A percentile compares a stretch with the other conserved stretches of the same genome.
phyloP scores from a whole-genome alignment of 495 filamentous ascomycete genomes.

The Penicillium herquei region DNA sequence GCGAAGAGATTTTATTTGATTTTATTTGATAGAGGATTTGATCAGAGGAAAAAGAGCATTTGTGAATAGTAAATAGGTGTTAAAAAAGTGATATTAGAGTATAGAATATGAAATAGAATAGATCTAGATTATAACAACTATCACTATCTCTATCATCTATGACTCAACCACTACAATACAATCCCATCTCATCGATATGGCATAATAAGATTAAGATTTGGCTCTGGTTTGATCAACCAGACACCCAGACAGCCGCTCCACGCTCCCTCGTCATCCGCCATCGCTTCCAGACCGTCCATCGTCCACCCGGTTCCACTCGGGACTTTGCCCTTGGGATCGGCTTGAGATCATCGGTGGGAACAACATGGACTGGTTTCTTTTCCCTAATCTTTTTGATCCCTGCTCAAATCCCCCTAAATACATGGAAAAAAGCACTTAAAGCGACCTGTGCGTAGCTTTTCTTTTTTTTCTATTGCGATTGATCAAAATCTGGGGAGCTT shows the following conservation, averaged over 20 bases:
- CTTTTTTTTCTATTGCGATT: neutral
- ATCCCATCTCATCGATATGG: neutral
- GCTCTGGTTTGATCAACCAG: neutral
- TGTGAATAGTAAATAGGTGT: no score
- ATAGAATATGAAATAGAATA: no score
- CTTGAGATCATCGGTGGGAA: slow-evolving; percentile 16
- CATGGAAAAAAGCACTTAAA: neutral
- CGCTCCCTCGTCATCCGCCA: slow-evolving; percentile 27
- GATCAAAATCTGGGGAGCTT: slow-evolving; percentile 21
- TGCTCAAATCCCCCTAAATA: neutral
- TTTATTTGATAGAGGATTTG: no score
- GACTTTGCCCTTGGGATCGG: slow-evolving; percentile 8
- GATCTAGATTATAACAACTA: no score
- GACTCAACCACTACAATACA: neutral
- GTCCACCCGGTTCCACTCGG: slow-evolving; percentile 11
- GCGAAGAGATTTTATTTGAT: no score
- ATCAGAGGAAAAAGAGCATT: no score
- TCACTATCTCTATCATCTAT: no score
- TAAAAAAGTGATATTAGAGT: no score
- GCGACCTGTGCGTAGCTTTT: slow-evolving; percentile 8
- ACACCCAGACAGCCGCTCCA: slow-evolving; percentile 15
- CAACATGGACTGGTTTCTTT: slow-evolving; percentile 4
- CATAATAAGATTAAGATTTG: neutral
- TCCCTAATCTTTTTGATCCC: slow-evolving; percentile 1
- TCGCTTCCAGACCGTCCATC: slow-evolving; percentile 32